phyloP scores from a whole-genome alignment of 805 yeast genomes.

The Candida sphagnicola region DNA sequence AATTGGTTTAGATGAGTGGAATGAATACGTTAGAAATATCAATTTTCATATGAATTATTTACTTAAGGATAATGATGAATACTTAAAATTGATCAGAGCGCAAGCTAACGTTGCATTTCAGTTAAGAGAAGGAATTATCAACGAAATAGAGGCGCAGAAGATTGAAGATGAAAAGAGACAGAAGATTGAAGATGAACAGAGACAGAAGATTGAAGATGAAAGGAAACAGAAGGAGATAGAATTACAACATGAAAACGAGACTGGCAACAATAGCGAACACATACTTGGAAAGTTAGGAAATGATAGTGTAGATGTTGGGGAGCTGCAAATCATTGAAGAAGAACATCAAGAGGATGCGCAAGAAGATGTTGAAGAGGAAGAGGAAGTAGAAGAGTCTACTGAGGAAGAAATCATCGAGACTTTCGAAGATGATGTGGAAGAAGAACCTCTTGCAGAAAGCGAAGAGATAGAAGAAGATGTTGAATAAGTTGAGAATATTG shows the following conservation, averaged over 20 bases:
- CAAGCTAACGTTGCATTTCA: constrained; percentile 43
- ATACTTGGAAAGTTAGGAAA: not conserved
- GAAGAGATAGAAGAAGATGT: constrained; percentile 3
- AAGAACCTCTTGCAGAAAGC: constrained; percentile 4
- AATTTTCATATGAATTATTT: constrained; percentile 46
- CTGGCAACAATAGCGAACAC: not conserved
- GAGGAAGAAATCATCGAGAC: constrained; percentile 1
- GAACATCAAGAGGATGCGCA: constrained; percentile 4
- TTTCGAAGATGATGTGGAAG: too few relatives aligned
- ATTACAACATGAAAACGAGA: not conserved
- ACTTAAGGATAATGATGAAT: constrained; percentile 58
- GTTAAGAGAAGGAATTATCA: constrained; percentile 25
- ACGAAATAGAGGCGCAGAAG: constrained; percentile 10
- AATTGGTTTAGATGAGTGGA: constrained; percentile 35
- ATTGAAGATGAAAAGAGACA: constrained; percentile 50
- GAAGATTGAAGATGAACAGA: constrained; percentile 62
- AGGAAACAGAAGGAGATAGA: constrained; percentile 18
- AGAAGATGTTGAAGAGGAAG: not conserved
- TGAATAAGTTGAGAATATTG: too few relatives aligned
- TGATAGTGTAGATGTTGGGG: constrained; percentile 10
- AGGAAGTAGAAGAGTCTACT: not conserved
- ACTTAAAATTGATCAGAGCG: constrained; percentile 41
- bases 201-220: constrained; percentile 36
- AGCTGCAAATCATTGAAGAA: constrained; percentile 3
- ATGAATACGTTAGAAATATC: constrained; percentile 34